A percentile compares a stretch with the other conserved stretches of the same genome.
These are phyloP conservation scores for Penicillium daleae DNA, from an alignment of 495 filamentous ascomycete species.

Conservation along the genomic window DNA sequence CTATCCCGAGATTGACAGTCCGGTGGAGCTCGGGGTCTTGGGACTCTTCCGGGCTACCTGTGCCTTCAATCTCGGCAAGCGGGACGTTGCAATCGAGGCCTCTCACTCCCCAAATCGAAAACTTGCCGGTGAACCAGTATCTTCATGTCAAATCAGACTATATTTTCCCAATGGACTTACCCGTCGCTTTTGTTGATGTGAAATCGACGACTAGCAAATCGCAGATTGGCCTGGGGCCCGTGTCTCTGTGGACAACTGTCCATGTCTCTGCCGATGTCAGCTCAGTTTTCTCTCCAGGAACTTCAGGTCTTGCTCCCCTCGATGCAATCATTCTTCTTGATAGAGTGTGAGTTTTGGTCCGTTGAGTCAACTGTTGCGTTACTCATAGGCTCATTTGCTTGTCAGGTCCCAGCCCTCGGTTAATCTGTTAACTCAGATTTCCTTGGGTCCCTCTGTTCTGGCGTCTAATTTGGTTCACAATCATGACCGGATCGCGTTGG, in stretches of 20 bases:
- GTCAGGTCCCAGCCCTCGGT: constrained; percentile 20
- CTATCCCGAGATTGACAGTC: background rate
- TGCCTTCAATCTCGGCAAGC: constrained; percentile 2
- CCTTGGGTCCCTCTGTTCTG: constrained; percentile 22
- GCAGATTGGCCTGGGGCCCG: constrained; percentile 16
- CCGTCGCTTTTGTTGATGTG: constrained; percentile 28
- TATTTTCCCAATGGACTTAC: constrained; percentile 25
- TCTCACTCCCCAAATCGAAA: background rate
- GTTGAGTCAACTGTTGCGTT: background rate
- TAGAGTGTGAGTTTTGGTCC: constrained; percentile 18
- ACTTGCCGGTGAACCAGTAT: background rate
- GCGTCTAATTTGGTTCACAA: constrained; percentile 17
- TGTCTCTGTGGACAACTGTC: constrained; percentile 30
- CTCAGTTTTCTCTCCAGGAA: constrained; percentile 17
- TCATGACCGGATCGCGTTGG: constrained; percentile 27
- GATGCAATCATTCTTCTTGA: constrained; percentile 34
- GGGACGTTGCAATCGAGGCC: background rate
- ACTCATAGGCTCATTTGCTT: constrained; percentile 3
- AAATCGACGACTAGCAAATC: constrained; percentile 14
- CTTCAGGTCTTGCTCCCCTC: constrained; percentile 24
- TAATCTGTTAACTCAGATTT: constrained; percentile 20
- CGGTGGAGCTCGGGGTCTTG: constrained; percentile 37
- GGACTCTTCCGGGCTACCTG: constrained; percentile 3
- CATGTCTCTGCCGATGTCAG: constrained; percentile 31
- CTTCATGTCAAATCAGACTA: background rate